These are phyloP conservation scores for Nakazawaea wickerhamii DNA, from an alignment of 805 yeast genomes.

Conservation along the genomic window DNA sequence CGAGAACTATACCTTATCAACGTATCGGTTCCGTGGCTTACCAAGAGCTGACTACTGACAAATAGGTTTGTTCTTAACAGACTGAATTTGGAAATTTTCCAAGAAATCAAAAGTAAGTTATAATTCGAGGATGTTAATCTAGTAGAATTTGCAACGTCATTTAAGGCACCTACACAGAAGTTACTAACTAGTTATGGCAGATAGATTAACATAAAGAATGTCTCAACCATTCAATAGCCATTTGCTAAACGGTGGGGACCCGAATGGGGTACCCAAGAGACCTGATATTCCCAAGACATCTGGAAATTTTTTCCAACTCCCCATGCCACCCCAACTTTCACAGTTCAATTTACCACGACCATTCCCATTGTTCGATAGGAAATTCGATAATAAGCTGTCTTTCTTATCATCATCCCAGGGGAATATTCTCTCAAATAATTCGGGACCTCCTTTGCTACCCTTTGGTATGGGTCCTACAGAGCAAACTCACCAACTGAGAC, in stretches of 20 bases:
- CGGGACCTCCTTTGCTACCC: background rate
- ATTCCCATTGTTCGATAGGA: background rate
- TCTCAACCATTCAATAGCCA: background rate
- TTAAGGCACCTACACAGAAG: too few species aligned
- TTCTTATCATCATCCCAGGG: background rate
- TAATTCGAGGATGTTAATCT: too few species aligned
- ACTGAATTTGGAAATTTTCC: too few species aligned
- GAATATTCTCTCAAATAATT: background rate
- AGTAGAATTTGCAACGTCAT: too few species aligned
- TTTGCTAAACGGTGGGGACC: background rate
- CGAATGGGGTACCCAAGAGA: conserved; percentile 3
- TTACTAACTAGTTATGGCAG: background rate
- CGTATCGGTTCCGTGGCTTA: too few species aligned
- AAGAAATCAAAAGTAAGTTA: too few species aligned
- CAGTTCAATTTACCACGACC: conserved; percentile 4
- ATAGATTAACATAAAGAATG: background rate
- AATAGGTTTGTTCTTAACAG: too few species aligned
- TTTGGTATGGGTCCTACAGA: background rate
- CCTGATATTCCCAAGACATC: conserved; percentile 12
- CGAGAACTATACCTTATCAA: too few species aligned
- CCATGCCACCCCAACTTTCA: conserved; percentile 5
- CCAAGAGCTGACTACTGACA: too few species aligned
- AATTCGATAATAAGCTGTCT: background rate
- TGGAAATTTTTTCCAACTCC: conserved; percentile 7
- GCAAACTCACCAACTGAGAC: background rate